Base-by-base conservation (phyloP, 306 rosid species). In the Leucaena leucocephala region DNA sequence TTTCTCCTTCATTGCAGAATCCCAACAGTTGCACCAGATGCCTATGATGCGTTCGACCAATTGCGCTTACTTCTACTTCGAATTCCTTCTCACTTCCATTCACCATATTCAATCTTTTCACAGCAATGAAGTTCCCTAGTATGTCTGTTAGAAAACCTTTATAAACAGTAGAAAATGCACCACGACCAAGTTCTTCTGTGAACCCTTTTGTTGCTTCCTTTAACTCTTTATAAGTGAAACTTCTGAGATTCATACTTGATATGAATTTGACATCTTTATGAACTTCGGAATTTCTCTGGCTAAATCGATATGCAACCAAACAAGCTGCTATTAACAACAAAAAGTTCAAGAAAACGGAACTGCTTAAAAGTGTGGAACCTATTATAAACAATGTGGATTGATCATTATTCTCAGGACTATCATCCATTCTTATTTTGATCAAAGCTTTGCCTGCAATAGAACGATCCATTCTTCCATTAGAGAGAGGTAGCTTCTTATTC, bases 151-250 rank as follows among this genome's bases (percentile, higher is more conserved):
- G 15, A 44, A 13, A 16, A 70, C 82, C 71, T 59, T 78, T 71
- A 46, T 70, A 78, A 57, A 78, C 76, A 33, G 17, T 71, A 10
- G 70, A 48, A 70, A 57, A 78, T 57, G 81, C 82, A 57, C 82
- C 82, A 17, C n/a, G 71, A n/a, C 82, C 82, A 0, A 79, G 17
- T 46, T 71, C 65, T 71, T 79, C 64, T 19, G 7, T 45, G 82
- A 71, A 79, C 7, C 72, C 72, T 44, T 71, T 79, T 14, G 82
- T 79, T 45, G 65, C 72, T 45, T 55, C 63, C 16, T 22, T 73
- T 27, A 80, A 33, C 36, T 73, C 78, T 36, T 64, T 43, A 42
- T 62, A 63, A 9, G 73, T 79, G 78, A 71, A 79, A 72, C 45
- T 72, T 22, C 34, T 72, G 0, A 79, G 83, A 19, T 21, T 72